Base-by-base conservation (phyloP, 1,284 basidiomycete genomes). In the Serendipita sp. region DNA sequence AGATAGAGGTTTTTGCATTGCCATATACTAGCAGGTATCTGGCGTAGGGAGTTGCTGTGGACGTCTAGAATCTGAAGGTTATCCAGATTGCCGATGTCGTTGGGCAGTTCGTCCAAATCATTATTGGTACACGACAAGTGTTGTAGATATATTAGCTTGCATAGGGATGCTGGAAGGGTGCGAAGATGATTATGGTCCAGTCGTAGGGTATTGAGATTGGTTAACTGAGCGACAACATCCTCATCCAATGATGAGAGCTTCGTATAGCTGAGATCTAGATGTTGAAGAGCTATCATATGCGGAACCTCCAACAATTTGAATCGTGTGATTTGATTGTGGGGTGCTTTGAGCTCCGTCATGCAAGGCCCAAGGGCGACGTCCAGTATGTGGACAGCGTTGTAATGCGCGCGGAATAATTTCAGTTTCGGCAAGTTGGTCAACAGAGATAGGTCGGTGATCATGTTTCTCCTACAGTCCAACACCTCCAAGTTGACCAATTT, bases 151-250 rank as follows among this genome's bases (percentile, higher is more conserved):
- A 75, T 76, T 30, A 98, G 82, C 15, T 83, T 80, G 53, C 87
- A 88, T 3, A 98, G 75, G 10, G 85, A 82, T 44, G 93, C 85
- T 0, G 95, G 93, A 38, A 99, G 81, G 3, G 82, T 79, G 12
- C 87, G 86, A 70, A 99, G 87, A 62, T 90, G 83, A 74, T 99
- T 96, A 74, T 91, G 85, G 71, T 93, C 86, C 64, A 97, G 77
- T 65, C 82, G 82, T 60, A 96, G 79, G 2, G 75, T 76, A 61
- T 82, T 79, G 55, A 96, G 82, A n/a, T 85, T 83, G 17, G 82
- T 78, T 13, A 96, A 80, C 61, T 88, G 85, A 4, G 80, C 79
- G 32, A 95, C 79, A 1, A 85, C 80, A 41, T 78, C 74, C 60
- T 91, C 86, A 63, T 92, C 88, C 1, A 99, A 77, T 1, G 84